Evolutionary conservation across 2,329 filamentous ascomycete species (phyloP), one percentile per base, ranked within the genome.

Genomic region (Diplodia seriata): DNA sequence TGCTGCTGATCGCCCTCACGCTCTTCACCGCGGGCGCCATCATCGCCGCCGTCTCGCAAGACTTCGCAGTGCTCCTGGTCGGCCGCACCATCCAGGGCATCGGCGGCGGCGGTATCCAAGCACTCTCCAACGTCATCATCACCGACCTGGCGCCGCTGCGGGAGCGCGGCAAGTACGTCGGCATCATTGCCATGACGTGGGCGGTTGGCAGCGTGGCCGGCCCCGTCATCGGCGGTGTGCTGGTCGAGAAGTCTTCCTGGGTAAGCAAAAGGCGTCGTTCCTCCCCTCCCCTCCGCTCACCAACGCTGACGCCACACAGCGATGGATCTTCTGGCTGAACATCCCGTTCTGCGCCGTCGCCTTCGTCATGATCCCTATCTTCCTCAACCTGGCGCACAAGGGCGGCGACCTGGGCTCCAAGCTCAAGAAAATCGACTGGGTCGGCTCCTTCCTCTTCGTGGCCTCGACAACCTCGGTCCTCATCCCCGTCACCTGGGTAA

Each of bases 401-500:
- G 50, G 69, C 14, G 43, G 79, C 47, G 77, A 77, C 18, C 73
- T 85, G 23, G 23, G 73, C 3, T 72, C 78, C 33, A 86, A 86
- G 68, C 74, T 86, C 1, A 76, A 74, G 38, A 79, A 81, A 14
- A 83, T 90, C 40, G 88, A 91, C 73, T 90, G 85, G 82, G 59
- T 85, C 33, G 89, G 89, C 0, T 83, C 83, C 1, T 66, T 84
- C 0, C 70, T 91, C 3, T 89, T 90, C 72, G 80, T 86, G n/a
- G 83, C 78, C 6, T 84, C 84, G 47, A 78, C 83, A 33, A 85
- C 86, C 0, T 83, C 82, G 8, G 81, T 88, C 69, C 76, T 89
- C 51, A 84, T 88, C 51, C 85, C 85, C 0, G 72, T 89, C 20
- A 87, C 85, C 15, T 87, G 84, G 80, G 23, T 23, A 23, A 23